Conservation (phyloP, 345 rosid genomes). For the Gossypium thurberi region DNA sequence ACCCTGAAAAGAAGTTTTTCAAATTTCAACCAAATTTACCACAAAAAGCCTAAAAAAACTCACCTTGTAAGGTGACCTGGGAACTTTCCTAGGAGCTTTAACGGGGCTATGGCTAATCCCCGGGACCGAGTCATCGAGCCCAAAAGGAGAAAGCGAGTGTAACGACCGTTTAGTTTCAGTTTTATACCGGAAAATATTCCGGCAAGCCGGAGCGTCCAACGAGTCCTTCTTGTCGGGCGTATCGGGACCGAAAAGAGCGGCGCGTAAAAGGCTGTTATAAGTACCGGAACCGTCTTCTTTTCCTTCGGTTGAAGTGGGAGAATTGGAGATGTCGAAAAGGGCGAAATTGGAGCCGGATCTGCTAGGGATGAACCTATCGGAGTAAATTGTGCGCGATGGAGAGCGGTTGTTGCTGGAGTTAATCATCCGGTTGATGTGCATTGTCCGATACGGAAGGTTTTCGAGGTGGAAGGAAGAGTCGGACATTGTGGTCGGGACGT, state of each 20-base stretch:
- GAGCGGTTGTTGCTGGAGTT: constrained; percentile 56
- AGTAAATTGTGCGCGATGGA: constrained; percentile 77
- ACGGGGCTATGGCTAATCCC: constrained; percentile 60
- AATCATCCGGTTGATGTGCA: constrained; percentile 61
- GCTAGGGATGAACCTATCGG: constrained; percentile 94
- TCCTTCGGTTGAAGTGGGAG: constrained; percentile 37
- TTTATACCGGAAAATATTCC: constrained; percentile 84
- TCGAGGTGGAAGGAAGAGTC: constrained; percentile 39
- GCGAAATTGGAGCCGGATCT: constrained; percentile 90
- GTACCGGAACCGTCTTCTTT: constrained; percentile 67
- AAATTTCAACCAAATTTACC: constrained; percentile 2
- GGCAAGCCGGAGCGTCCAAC: constrained; percentile 24
- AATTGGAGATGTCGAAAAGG: constrained; percentile 51
- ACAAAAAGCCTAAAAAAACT: not conserved
- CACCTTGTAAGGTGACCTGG: constrained; percentile 91
- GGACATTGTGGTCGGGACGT: constrained; percentile 51
- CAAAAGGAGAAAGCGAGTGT: constrained; percentile 61
- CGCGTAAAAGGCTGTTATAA: constrained; percentile 54
- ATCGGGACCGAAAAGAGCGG: constrained; percentile 74
- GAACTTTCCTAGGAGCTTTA: constrained; percentile 80
- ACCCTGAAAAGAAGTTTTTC: not conserved
- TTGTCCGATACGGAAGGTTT: constrained; percentile 24
- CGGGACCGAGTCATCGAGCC: constrained; percentile 45
- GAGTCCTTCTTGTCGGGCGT: constrained; percentile 71
- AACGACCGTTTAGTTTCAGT: constrained; percentile 67